Percentiles rank a stretch among this genome's conserved stretches.
phyloP scores from a whole-genome alignment of 139 green algal species.

The Chlamydomonas applanata region DNA sequence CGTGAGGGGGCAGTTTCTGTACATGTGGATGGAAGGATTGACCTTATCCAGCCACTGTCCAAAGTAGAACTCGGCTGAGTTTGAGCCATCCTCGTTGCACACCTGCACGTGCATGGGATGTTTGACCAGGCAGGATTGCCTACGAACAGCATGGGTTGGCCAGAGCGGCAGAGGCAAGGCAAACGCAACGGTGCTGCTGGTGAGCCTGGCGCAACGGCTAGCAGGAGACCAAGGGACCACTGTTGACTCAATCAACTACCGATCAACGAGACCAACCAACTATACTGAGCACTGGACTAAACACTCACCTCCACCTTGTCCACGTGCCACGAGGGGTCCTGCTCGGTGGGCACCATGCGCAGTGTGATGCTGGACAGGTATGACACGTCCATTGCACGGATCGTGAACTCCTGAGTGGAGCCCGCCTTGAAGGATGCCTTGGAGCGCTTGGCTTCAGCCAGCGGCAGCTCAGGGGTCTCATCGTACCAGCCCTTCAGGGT shows the following conservation, averaged over 20 bases:
- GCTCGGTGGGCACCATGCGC: slow-evolving; percentile 10
- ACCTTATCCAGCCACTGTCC: slow-evolving; percentile 9
- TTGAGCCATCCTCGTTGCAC: background rate
- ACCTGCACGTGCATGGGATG: too few relatives aligned
- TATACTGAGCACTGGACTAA: too few relatives aligned
- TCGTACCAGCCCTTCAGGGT: slow-evolving; percentile 5
- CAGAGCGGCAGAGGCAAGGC: too few relatives aligned
- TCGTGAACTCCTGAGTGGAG: slow-evolving; percentile 2
- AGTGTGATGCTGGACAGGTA: slow-evolving; percentile 8
- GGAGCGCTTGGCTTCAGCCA: background rate
- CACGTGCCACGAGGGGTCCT: slow-evolving; percentile 19
- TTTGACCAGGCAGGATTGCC: too few relatives aligned
- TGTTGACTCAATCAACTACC: too few relatives aligned
- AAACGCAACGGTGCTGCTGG: too few relatives aligned
- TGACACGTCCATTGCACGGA: slow-evolving; percentile 6
- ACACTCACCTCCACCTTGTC: slow-evolving; percentile 16
- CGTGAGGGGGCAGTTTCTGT: background rate
- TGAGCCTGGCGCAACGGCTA: too few relatives aligned
- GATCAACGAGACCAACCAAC: too few relatives aligned
- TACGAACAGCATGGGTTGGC: too few relatives aligned
- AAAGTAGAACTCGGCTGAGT: slow-evolving; percentile 11
- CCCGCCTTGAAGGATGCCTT: background rate
- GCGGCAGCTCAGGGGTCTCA: background rate
- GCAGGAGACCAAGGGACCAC: too few relatives aligned
- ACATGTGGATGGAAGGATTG: background rate